Evolutionary conservation across 208 protist genomes (phyloP).

Genomic region (Borovskyia barvae): DNA sequence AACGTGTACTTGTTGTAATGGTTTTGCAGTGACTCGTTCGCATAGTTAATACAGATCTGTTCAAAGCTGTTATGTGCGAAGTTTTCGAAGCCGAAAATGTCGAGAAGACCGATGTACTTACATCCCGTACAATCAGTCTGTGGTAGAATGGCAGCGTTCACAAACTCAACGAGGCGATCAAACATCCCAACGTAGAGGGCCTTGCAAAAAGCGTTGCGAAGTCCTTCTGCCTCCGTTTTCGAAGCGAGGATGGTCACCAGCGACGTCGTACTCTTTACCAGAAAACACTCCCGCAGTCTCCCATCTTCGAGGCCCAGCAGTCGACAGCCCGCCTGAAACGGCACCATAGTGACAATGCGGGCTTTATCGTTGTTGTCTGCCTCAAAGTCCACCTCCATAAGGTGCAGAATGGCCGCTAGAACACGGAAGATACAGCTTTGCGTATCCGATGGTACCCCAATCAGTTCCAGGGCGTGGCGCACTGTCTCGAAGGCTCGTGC

Average conservation of each 20-base stretch:
- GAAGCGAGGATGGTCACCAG: constrained; percentile 78
- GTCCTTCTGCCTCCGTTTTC: constrained; percentile 71
- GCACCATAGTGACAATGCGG: constrained; percentile 33
- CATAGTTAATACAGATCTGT: constrained; percentile 98
- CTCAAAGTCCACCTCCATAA: constrained; percentile 91
- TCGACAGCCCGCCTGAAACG: constrained; percentile 44
- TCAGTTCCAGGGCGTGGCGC: constrained; percentile 60
- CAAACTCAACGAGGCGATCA: constrained; percentile 81
- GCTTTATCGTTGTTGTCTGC: constrained; percentile 80
- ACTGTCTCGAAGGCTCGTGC: constrained; percentile 79
- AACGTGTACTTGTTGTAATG: constrained; percentile 97
- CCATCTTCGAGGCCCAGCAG: constrained; percentile 72
- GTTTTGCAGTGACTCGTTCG: constrained; percentile 97
- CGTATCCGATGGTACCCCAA: constrained; percentile 57
- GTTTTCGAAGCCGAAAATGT: constrained; percentile 97
- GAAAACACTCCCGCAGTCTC: constrained; percentile 63
- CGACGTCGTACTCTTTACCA: constrained; percentile 72
- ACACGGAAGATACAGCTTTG: constrained; percentile 83
- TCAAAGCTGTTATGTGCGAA: constrained; percentile 96
- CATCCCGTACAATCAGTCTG: constrained; percentile 41
- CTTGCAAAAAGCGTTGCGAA: constrained; percentile 90
- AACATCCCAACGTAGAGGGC: constrained; percentile 89
- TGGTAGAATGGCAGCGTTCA: constrained; percentile 78
- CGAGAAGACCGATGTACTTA: constrained; percentile 94
- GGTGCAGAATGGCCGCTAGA: constrained; percentile 90